Conservation (phyloP, 768 basidiomycete genomes). For the Asterophora lycoperdoides region DNA sequence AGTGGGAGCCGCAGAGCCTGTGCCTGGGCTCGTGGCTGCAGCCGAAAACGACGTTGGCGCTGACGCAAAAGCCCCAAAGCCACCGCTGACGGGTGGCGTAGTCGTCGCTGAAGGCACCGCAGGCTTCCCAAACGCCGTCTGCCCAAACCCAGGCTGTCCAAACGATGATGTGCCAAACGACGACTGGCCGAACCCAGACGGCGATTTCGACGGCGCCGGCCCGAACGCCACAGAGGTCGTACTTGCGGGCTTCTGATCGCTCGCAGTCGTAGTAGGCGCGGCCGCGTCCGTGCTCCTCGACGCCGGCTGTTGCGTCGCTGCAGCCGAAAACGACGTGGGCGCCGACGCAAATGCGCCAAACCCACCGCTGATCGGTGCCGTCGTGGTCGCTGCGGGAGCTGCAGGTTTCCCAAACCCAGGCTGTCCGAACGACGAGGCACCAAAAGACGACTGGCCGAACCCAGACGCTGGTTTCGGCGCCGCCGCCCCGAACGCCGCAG, state of each 20-base stretch:
- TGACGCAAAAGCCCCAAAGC: conserved; percentile 30
- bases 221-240: conserved; percentile 2
- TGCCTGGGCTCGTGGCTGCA: conserved; percentile 3
- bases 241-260: conserved; percentile 3
- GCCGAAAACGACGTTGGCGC: conserved; percentile 8
- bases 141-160: conserved; percentile 31
- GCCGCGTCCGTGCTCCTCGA: no score
- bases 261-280: no score
- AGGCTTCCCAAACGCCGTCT: conserved; percentile 36
- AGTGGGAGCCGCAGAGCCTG: not conserved
- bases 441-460: conserved; percentile 16
- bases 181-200: conserved; percentile 16
- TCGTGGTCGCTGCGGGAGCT: conserved; percentile 14
- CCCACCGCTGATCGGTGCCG: conserved; percentile 22
- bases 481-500: not conserved
- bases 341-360: conserved; percentile 28
- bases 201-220: conserved; percentile 1
- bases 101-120: conserved; percentile 17
- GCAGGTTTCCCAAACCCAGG: conserved; percentile 32
- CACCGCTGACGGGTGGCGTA: conserved; percentile 21
- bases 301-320: no score
- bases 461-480: conserved; percentile 10
- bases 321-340: conserved; percentile 7
- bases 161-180: conserved; percentile 20
- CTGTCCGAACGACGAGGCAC: conserved; percentile 23